Evolutionary conservation across 2,329 filamentous ascomycete species (phyloP), one percentile per base, ranked within the genome.

Genomic region (Stagonosporopsis rhizophila): DNA sequence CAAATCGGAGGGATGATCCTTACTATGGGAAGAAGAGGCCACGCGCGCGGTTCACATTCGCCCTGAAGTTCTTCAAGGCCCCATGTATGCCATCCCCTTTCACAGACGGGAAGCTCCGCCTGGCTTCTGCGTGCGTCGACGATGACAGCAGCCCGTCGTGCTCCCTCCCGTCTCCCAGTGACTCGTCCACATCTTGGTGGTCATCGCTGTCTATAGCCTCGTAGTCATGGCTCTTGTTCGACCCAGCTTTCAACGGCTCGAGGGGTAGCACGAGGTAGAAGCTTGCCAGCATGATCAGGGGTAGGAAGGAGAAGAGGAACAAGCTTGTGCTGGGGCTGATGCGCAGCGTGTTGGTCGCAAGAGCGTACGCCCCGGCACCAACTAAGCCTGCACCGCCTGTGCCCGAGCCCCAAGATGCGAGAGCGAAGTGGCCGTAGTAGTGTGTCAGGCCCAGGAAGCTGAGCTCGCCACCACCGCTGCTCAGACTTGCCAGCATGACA

Each of bases 401-500:
- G 0, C 94, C 94, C 61, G 90, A 94, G 0, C 92, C 90, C 95
- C 95, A 99, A 32, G 91, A 89, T 0, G 93, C 93, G 17, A 98
- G 82, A 66, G 91, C 92, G 76, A 91, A 89, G 8, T 87, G 88
- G 0, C 94, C 95, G 69, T 98, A 98, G 79, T 90, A 97, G 74
- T 98, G 94, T 14, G 94, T 96, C 69, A 99, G 78, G 1, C 92
- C 90, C 6, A 99, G 80, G 71, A 98, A 97, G 75, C 89, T 96
- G 56, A 97, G 81, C 79, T 98, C 95, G 28, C 95, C 95, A 17
- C 84, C 90, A 15, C 95, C 95, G 60, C 89, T 92, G 66, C 90
- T 91, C 46, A 98, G 77, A 67, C 91, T 96, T 1, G 93, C 92
- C 44, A 98, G 79, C 35, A 92, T 85, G 17, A 98, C 90, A 11